Percentiles rank a stretch among this genome's conserved stretches.
These are phyloP conservation scores for Calvatia gigantea DNA, from an alignment of 768 basidiomycete species.

Conservation along the genomic window DNA sequence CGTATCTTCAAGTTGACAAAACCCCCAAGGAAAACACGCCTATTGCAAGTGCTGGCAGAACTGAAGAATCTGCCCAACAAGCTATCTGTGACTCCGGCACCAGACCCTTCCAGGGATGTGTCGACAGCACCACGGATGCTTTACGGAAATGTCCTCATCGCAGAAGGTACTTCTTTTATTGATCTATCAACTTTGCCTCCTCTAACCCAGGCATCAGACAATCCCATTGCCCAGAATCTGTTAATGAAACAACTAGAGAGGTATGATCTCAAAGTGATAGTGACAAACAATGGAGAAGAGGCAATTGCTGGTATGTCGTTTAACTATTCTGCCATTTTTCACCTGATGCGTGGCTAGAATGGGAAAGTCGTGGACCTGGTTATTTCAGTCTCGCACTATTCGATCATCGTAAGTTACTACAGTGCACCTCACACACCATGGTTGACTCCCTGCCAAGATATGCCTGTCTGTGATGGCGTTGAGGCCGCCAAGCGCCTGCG, in stretches of 20 bases:
- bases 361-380: conserved; percentile 65
- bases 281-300: conserved; percentile 67
- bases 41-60: conserved; percentile 59
- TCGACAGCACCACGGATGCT: conserved; percentile 49
- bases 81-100: conserved; percentile 31
- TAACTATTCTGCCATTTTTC: neutral
- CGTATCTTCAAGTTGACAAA: conserved; percentile 69
- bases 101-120: conserved; percentile 38
- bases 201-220: conserved; percentile 39
- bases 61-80: conserved; percentile 52
- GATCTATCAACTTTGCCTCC: neutral
- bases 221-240: conserved; percentile 65
- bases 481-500: conserved; percentile 68
- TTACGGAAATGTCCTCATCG: conserved; percentile 66
- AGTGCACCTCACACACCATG: neutral
- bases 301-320: conserved; percentile 47
- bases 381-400: conserved; percentile 70
- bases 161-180: conserved; percentile 49
- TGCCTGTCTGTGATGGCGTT: conserved; percentile 78
- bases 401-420: conserved; percentile 58
- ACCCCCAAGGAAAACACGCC: conserved; percentile 57
- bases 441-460: conserved; percentile 40
- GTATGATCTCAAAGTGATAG: conserved; percentile 54
- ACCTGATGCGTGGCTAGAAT: conserved; percentile 39
- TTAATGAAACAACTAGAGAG: conserved; percentile 66